phyloP scores from a whole-genome alignment of 192 early-diverging fungal genomes.

The Coemansia sp. region DNA sequence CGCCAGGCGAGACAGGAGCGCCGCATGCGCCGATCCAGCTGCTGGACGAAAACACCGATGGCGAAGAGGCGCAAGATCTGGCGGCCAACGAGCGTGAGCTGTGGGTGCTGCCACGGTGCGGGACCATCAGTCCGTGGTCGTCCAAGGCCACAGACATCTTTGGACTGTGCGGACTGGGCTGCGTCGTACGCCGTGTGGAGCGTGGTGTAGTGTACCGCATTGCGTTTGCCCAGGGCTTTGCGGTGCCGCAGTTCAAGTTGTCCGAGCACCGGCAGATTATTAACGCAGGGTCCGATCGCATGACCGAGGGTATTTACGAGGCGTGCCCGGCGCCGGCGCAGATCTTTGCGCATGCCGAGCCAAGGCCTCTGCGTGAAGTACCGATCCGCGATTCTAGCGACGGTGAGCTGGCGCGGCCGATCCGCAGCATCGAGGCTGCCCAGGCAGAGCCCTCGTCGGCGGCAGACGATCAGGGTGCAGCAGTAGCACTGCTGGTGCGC shows the following conservation, averaged over 20 bases:
- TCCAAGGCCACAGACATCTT: constrained; percentile 99
- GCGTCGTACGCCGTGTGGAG: constrained; percentile 80
- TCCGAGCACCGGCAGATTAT: constrained; percentile 55
- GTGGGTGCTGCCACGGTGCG: constrained; percentile 84
- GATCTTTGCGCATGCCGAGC: constrained; percentile 71
- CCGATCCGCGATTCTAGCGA: constrained; percentile 33
- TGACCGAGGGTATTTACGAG: constrained; percentile 84
- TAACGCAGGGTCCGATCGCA: constrained; percentile 77
- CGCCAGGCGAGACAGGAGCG: constrained; percentile 28
- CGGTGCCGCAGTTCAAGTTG: constrained; percentile 26
- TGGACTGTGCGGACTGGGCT: constrained; percentile 79
- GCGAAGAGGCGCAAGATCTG: constrained; percentile 6
- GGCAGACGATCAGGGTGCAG: background rate
- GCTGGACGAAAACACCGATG: constrained; percentile 12
- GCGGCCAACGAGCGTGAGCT: constrained; percentile 32
- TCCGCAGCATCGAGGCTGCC: constrained; percentile 23
- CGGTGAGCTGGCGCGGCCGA: constrained; percentile 21
- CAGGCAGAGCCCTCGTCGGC: background rate
- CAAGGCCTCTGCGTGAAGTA: constrained; percentile 63
- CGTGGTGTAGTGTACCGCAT: constrained; percentile 80
- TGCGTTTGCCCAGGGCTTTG: constrained; percentile 37
- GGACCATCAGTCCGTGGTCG: constrained; percentile 99
- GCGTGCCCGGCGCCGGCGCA: constrained; percentile 62
- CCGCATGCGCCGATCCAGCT: constrained; percentile 31
- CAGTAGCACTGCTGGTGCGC: constrained; percentile 60